phyloP scores from a whole-genome alignment of 257 asterid genomes.

The Fraxinus pennsylvanica region DNA sequence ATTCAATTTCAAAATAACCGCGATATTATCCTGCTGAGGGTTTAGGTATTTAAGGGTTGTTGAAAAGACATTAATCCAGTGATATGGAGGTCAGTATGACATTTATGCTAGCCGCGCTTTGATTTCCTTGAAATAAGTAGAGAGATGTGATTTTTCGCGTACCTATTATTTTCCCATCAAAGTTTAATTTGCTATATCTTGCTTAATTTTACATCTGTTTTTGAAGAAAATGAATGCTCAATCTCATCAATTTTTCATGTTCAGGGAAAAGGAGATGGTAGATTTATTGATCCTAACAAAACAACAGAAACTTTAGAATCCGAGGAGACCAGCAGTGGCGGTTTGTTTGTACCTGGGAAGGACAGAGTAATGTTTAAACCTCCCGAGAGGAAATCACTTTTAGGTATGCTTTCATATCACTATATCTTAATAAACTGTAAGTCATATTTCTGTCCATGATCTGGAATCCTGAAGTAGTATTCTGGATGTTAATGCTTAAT shows the following conservation, averaged over 20 bases:
- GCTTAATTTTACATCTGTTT: not conserved
- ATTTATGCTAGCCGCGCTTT: not conserved
- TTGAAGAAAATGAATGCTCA: not conserved
- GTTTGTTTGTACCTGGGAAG: conserved; percentile 62
- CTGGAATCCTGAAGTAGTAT: not conserved
- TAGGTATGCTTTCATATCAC: conserved; percentile 49
- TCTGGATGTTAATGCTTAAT: not conserved
- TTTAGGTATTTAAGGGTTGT: not conserved
- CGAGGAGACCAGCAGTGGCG: conserved; percentile 57
- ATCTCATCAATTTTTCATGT: conserved; percentile 7
- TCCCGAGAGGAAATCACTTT: conserved; percentile 63
- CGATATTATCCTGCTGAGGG: not conserved
- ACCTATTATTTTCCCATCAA: not conserved
- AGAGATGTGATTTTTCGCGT: not conserved
- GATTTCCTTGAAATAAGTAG: not conserved
- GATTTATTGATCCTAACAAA: conserved; percentile 47
- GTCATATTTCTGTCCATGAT: not conserved
- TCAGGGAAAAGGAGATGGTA: conserved; percentile 36
- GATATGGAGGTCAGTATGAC: not conserved
- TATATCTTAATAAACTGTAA: not conserved
- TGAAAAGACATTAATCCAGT: not conserved
- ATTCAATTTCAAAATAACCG: not conserved
- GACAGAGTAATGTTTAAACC: conserved; percentile 66
- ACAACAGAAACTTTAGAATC: conserved; percentile 59
- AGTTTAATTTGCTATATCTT: not conserved